A percentile compares a stretch with the other conserved stretches of the same genome.
Conservation (phyloP, 805 yeast species). For the Kluyveromyces lactis region DNA sequence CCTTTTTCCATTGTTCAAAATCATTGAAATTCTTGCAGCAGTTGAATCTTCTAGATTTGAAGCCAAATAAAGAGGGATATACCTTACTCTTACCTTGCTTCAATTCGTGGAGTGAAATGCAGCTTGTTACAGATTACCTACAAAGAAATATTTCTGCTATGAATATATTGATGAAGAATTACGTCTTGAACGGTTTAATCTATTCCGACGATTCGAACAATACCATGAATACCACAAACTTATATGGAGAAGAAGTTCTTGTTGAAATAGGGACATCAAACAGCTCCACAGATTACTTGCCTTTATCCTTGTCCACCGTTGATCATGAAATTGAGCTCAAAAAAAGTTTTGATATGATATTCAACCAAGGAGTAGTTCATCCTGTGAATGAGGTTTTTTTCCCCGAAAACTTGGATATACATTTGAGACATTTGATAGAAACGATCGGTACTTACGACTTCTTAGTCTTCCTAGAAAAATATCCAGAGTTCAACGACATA, state of each 20-base stretch:
- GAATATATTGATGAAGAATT: constrained; percentile 43
- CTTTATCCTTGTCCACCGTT: constrained; percentile 14
- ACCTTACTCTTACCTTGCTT: constrained; percentile 74
- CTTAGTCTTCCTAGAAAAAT: constrained; percentile 36
- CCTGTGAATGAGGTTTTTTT: constrained; percentile 48
- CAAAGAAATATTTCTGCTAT: constrained; percentile 44
- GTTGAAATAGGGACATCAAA: constrained; percentile 8
- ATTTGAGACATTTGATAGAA: constrained; percentile 45
- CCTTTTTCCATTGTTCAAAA: constrained; percentile 53
- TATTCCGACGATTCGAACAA: constrained; percentile 51
- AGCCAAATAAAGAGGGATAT: constrained; percentile 54
- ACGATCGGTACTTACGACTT: constrained; percentile 44
- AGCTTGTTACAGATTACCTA: constrained; percentile 52
- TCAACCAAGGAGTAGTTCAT: constrained; percentile 80
- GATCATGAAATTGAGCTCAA: constrained; percentile 16
- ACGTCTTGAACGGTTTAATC: constrained; percentile 53
- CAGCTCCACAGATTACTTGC: constrained; percentile 8
- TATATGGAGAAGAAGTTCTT: constrained; percentile 21
- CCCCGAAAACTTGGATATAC: constrained; percentile 48
- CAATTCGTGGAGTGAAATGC: constrained; percentile 58
- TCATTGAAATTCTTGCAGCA: constrained; percentile 51
- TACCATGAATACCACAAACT: constrained; percentile 22
- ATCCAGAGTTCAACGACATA: constrained; percentile 36
- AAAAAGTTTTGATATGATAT: constrained; percentile 56
- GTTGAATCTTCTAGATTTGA: constrained; percentile 43